Percentiles rank a stretch among this genome's conserved stretches.
Evolutionary conservation across 768 basidiomycete species (phyloP).

Genomic region (Pholiota molesta): DNA sequence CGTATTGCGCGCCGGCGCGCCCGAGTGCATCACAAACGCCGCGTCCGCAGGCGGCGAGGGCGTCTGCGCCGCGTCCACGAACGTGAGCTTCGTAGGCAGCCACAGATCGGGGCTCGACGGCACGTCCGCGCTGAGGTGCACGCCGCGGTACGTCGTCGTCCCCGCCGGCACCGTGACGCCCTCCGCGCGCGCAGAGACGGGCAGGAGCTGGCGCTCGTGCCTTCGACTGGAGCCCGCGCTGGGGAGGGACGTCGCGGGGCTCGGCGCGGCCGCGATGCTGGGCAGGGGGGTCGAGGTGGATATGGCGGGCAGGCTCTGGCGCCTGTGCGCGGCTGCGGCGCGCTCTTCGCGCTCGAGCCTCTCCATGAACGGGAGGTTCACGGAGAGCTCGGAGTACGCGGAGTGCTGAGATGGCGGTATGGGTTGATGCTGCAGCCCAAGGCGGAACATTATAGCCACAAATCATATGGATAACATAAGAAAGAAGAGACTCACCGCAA

Average conservation of each 20-base stretch:
- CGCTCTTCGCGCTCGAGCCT: constrained; percentile 16
- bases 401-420: constrained; percentile 26
- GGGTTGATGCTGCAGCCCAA: constrained; percentile 19
- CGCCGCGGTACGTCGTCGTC: too few relatives aligned
- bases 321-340: background rate
- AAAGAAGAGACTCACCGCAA: background rate
- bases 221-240: background rate
- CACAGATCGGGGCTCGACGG: background rate
- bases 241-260: background rate
- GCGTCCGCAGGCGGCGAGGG: background rate
- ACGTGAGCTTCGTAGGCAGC: background rate
- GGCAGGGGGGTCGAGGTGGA: background rate
- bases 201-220: background rate
- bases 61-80: background rate
- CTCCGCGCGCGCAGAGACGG: background rate
- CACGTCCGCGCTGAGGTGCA: too few relatives aligned
- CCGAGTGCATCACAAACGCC: background rate
- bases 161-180: too few relatives aligned
- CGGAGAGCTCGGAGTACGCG: constrained; percentile 28
- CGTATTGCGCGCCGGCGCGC: constrained; percentile 11
- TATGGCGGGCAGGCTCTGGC: background rate
- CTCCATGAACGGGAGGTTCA: constrained; percentile 25
- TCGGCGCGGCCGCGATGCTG: background rate
- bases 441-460: background rate
- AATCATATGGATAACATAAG: background rate